Evolutionary conservation across 225 moss, liverwort and hornwort genomes (phyloP), one percentile per base, ranked within the genome.

Genomic region (Physcomitrium patens): DNA sequence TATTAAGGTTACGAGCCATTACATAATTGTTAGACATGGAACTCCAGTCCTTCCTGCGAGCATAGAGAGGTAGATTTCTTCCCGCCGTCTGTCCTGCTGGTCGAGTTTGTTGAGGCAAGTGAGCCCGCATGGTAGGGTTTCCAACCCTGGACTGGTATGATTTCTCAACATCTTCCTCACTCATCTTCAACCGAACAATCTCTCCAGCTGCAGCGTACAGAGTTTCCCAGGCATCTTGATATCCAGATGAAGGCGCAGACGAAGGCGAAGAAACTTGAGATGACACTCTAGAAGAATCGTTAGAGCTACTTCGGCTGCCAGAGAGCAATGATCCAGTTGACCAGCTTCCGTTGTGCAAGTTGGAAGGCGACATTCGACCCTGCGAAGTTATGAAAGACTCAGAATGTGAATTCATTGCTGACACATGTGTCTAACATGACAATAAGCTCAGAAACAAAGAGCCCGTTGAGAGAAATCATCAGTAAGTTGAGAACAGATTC

Each of bases 171-270:
- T 67, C 85, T 19, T 86, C 83, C 8, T 87, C 86, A 0, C 69
- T 83, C 63, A 80, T 88, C 44, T 91, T 85, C 2, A 92, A 45
- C 37, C 92, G 74, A 0, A 87, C 93, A 5, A 96, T 92, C 73
- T 92, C 96, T 4, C 96, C 96, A 0, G 96, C 96, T 1, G 96
- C 96, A 3, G 90, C 93, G 49, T 93, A 92, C 8, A 96, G 58
- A 10, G 91, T 82, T 19, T 91, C 90, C 93, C 96, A 93, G 8
- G 93, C 92, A 63, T 92, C 84, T 18, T 73, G 85, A 2, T 88
- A 81, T 1, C 80, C 77, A 0, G 82, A 81, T 0, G 86, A 84
- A 16, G 96, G 92, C 22, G 93, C 93, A 0, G 91, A 86, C 0
- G 91, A 89, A 0, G 96, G 96, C 46, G 96, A 96, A 0, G 96